A percentile compares a stretch with the other conserved stretches of the same genome.
phyloP scores from a whole-genome alignment of 164 flowering plant species.

The Piper longum region DNA sequence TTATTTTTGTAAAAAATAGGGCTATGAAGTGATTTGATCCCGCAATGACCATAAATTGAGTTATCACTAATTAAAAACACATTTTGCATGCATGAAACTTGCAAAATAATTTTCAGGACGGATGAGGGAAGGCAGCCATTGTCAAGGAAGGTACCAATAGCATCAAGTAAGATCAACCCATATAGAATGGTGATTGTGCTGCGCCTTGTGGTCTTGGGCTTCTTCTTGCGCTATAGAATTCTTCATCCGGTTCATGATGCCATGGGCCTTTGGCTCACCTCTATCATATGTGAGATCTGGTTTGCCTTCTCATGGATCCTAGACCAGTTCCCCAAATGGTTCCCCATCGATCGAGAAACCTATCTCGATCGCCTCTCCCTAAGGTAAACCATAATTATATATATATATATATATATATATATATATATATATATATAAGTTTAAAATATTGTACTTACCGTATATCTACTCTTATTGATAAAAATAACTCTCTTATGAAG shows the following conservation, averaged over 20 bases:
- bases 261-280: constrained; percentile 85
- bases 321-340: constrained; percentile 99
- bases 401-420: no score
- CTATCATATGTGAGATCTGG: constrained; percentile 91
- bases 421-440: no score
- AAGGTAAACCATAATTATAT: constrained; percentile 27
- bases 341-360: constrained; percentile 91
- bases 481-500: no score
- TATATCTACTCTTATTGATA: no score
- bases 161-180: constrained; percentile 88
- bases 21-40: no score
- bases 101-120: constrained; percentile 21
- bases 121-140: constrained; percentile 95
- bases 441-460: background rate
- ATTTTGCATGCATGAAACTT: background rate
- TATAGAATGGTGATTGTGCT: constrained; percentile 80
- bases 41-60: no score
- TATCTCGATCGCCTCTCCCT: constrained; percentile 93
- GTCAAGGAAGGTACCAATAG: constrained; percentile 87
- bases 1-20: background rate
- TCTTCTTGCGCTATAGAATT: constrained; percentile 79
- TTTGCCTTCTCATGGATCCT: constrained; percentile 95
- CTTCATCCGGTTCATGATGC: constrained; percentile 88
- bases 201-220: constrained; percentile 55
- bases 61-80: background rate